A percentile compares a stretch with the other conserved stretches of the same genome.
phyloP scores from a whole-genome alignment of 495 filamentous ascomycete genomes.

The Lasiosphaeria hispida region DNA sequence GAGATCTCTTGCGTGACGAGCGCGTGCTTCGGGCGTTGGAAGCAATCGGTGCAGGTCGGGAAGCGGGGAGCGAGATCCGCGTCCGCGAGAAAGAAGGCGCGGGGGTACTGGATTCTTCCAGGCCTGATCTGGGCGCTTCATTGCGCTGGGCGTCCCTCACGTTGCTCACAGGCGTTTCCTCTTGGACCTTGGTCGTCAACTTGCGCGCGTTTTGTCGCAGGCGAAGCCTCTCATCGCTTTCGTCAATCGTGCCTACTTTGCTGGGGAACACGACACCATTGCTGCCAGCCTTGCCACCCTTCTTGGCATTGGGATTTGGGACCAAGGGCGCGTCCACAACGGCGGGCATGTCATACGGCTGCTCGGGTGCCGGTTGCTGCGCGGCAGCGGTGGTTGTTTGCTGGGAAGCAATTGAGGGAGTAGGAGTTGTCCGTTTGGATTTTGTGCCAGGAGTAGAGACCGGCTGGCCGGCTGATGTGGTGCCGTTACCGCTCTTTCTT shows the following conservation, averaged over 20 bases:
- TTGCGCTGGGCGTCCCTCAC: conserved; percentile 1
- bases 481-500: conserved; percentile 37
- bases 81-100: conserved; percentile 10
- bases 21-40: conserved; percentile 34
- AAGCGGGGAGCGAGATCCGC: conserved; percentile 17
- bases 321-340: conserved; percentile 29
- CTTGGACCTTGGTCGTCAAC: conserved; percentile 19
- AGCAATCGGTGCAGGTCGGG: conserved; percentile 22
- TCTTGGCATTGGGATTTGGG: conserved; percentile 26
- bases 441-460: conserved; percentile 6
- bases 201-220: conserved; percentile 27
- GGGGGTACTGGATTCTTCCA: conserved; percentile 9
- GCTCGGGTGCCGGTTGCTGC: conserved; percentile 14
- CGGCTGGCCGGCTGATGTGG: conserved; percentile 22
- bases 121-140: conserved; percentile 6
- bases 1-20: conserved; percentile 42
- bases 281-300: conserved; percentile 17
- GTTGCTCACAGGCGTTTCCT: conserved; percentile 14
- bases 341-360: conserved; percentile 34
- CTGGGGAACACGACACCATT: conserved; percentile 27
- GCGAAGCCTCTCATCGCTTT: conserved; percentile 25
- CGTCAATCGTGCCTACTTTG: conserved; percentile 32
- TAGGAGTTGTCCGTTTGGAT: conserved; percentile 5
- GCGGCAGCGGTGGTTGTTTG: conserved; percentile 15
- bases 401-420: neutral